Conservation (phyloP, 2,329 filamentous ascomycete species). For the Phoma sp. region DNA sequence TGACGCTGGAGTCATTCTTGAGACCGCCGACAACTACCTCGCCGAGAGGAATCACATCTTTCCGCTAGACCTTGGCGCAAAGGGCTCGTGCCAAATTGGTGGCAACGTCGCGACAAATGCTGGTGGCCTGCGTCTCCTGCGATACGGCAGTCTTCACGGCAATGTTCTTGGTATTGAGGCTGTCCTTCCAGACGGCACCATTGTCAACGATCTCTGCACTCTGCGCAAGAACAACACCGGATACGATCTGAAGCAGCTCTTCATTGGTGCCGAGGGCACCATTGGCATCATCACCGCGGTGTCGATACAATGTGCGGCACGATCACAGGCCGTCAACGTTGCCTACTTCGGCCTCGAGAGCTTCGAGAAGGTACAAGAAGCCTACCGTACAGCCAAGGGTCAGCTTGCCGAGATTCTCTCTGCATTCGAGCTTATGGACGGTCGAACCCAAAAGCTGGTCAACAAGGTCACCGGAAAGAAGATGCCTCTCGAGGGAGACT, state of each 20-base stretch:
- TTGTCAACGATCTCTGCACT: slow-evolving; percentile 85
- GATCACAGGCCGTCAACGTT: slow-evolving; percentile 88
- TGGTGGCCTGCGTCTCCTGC: slow-evolving; percentile 83
- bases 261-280: slow-evolving; percentile 94
- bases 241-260: slow-evolving; percentile 95
- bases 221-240: slow-evolving; percentile 98
- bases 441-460: slow-evolving; percentile 71
- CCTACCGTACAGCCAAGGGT: slow-evolving; percentile 86
- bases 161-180: slow-evolving; percentile 91
- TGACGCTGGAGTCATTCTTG: slow-evolving; percentile 90
- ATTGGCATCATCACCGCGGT: slow-evolving; percentile 92
- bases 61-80: slow-evolving; percentile 94
- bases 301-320: slow-evolving; percentile 86
- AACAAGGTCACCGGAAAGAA: slow-evolving; percentile 74
- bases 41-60: slow-evolving; percentile 87
- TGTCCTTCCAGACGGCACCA: slow-evolving; percentile 89
- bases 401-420: slow-evolving; percentile 95
- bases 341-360: slow-evolving; percentile 92
- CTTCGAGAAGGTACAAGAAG: slow-evolving; percentile 84
- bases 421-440: slow-evolving; percentile 97
- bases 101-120: slow-evolving; percentile 97
- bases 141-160: slow-evolving; percentile 94
- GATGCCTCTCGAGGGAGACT: slow-evolving; percentile 78
- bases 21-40: slow-evolving; percentile 85
- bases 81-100: slow-evolving; percentile 95